Evolutionary conservation across 768 basidiomycete genomes (phyloP).

Genomic region (Suillus brevipes): DNA sequence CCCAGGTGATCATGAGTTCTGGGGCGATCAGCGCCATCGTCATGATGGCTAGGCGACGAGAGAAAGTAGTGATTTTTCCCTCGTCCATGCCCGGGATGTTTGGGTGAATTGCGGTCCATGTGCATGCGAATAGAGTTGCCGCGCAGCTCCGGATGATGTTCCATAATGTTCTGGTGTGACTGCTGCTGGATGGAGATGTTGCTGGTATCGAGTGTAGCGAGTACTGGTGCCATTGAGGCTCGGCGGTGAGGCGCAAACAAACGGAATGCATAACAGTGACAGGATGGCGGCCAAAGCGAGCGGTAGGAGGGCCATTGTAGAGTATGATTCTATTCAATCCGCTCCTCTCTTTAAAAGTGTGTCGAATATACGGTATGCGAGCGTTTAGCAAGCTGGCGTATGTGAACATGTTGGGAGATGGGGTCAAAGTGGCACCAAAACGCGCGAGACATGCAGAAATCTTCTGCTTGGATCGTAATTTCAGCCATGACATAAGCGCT

Average conservation of each 20-base stretch:
- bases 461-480: not conserved
- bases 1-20: conserved; percentile 32
- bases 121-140: conserved; percentile 30
- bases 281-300: not conserved
- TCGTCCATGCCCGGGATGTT: conserved; percentile 28
- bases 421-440: conserved; percentile 2
- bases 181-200: not conserved
- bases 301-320: not conserved
- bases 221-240: not conserved
- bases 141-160: conserved; percentile 31
- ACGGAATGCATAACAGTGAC: not conserved
- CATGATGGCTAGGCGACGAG: conserved; percentile 19
- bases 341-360: not conserved
- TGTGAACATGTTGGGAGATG: not conserved
- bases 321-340: not conserved
- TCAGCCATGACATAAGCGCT: not conserved
- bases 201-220: not conserved
- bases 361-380: too few relatives aligned
- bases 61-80: not conserved
- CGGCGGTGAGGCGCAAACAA: not conserved
- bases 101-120: conserved; percentile 33
- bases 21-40: conserved; percentile 27
- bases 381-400: not conserved
- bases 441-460: not conserved
- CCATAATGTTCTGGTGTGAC: conserved; percentile 11